Conservation (phyloP, 164 flowering plant species). For the Hamamelis virginiana region DNA sequence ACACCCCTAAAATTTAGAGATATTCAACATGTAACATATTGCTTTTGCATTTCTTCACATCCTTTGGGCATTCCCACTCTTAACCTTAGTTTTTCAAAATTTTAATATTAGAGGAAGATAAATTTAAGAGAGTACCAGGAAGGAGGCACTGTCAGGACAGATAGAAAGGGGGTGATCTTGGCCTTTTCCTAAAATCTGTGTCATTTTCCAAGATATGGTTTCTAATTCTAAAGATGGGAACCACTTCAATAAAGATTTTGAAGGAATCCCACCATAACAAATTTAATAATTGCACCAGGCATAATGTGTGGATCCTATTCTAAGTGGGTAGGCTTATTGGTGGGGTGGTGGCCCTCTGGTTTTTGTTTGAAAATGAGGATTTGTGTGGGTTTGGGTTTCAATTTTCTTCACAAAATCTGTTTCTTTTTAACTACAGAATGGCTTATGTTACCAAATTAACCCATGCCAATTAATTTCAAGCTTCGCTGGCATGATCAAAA, state of each 20-base stretch:
- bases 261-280: slow-evolving; percentile 27
- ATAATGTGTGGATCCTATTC: slow-evolving; percentile 27
- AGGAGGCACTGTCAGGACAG: slow-evolving; percentile 5
- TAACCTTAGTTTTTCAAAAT: background rate
- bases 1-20: too few species aligned
- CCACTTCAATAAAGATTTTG: slow-evolving; percentile 16
- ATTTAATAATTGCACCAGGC: slow-evolving; percentile 35
- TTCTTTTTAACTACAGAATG: slow-evolving; percentile 4
- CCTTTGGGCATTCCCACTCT: background rate
- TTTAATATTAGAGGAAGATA: background rate
- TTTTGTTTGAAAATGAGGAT: slow-evolving; percentile 30
- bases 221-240: slow-evolving; percentile 27
- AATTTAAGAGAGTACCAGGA: background rate
- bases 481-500: slow-evolving; percentile 34
- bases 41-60: too few species aligned
- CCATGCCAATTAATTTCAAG: slow-evolving; percentile 17
- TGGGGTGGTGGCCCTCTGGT: slow-evolving; percentile 14
- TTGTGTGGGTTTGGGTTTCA: slow-evolving; percentile 15
- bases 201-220: slow-evolving; percentile 32
- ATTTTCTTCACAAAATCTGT: slow-evolving; percentile 16
- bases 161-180: slow-evolving; percentile 8
- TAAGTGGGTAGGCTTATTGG: slow-evolving; percentile 25
- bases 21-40: too few species aligned
- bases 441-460: slow-evolving; percentile 13
- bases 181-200: slow-evolving; percentile 23